Evolutionary conservation across 2,329 filamentous ascomycete species (phyloP).

Genomic region (Hypoxylon sp.): DNA sequence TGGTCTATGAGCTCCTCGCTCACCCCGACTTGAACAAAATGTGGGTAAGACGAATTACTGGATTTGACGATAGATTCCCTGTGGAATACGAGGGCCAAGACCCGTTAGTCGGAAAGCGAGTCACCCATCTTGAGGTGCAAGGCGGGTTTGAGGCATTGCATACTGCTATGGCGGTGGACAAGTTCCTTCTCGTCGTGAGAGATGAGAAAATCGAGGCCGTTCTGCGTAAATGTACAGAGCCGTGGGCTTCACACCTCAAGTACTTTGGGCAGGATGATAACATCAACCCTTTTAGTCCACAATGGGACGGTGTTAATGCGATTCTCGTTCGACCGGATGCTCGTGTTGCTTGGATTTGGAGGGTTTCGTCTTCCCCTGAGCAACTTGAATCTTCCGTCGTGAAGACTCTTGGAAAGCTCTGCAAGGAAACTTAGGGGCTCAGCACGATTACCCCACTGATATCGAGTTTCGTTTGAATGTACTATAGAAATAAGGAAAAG

Average conservation of each 20-base stretch:
- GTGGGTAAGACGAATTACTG: constrained; percentile 1
- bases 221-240: neutral
- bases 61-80: constrained; percentile 3
- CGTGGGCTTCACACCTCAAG: constrained; percentile 3
- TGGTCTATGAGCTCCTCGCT: neutral
- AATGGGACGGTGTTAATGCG: constrained; percentile 1
- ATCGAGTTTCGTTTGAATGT: too few species aligned
- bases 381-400: constrained; percentile 1
- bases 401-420: neutral
- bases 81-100: neutral
- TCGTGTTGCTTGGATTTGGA: constrained; percentile 4
- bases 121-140: neutral
- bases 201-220: neutral
- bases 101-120: neutral
- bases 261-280: constrained; percentile 2
- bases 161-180: neutral
- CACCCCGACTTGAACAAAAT: neutral
- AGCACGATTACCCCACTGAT: too few species aligned
- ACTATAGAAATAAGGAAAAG: too few species aligned
- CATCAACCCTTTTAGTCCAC: neutral
- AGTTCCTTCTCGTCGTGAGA: neutral
- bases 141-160: neutral
- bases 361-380: constrained; percentile 2
- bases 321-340: constrained; percentile 1
- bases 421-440: neutral